These are phyloP conservation scores for Ramularia collo-cygni DNA, from an alignment of 2,329 filamentous ascomycete genomes.

Conservation along the genomic window DNA sequence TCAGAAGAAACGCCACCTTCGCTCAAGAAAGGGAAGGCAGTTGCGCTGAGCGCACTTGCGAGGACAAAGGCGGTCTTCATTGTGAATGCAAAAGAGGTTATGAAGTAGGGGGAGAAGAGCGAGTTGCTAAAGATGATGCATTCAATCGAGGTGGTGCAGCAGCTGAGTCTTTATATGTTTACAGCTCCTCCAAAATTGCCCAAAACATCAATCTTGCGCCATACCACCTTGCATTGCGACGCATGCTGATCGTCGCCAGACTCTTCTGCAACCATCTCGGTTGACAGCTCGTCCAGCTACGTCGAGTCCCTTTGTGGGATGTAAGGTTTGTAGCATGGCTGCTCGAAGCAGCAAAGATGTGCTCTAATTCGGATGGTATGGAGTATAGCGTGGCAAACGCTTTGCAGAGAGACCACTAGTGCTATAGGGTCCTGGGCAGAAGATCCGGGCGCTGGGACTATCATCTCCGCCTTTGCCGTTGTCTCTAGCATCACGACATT, in stretches of 20 bases:
- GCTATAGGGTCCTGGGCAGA: too few species aligned
- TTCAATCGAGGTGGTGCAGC: background rate
- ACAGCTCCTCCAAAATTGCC: background rate
- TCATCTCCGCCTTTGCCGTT: too few species aligned
- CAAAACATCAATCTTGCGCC: background rate
- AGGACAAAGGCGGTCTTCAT: slow-evolving; percentile 17
- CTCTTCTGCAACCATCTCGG: background rate
- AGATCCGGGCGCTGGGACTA: too few species aligned
- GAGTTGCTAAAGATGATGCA: background rate
- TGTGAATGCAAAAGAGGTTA: too few species aligned
- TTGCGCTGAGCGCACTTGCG: slow-evolving; percentile 14
- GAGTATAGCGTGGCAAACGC: too few species aligned
- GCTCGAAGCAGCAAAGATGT: background rate
- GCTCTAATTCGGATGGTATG: too few species aligned
- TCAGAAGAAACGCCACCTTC: slow-evolving; percentile 1
- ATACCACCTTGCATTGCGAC: background rate
- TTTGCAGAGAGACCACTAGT: too few species aligned
- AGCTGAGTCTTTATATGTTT: background rate
- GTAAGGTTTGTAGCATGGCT: background rate
- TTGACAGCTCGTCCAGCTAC: background rate
- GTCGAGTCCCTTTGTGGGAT: background rate
- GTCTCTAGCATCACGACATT: too few species aligned
- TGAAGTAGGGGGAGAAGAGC: background rate
- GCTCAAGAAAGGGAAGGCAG: slow-evolving; percentile 12
- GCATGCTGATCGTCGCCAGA: background rate